phyloP scores from a whole-genome alignment of 805 yeast genomes.

The Zygoascus biomembranicola region DNA sequence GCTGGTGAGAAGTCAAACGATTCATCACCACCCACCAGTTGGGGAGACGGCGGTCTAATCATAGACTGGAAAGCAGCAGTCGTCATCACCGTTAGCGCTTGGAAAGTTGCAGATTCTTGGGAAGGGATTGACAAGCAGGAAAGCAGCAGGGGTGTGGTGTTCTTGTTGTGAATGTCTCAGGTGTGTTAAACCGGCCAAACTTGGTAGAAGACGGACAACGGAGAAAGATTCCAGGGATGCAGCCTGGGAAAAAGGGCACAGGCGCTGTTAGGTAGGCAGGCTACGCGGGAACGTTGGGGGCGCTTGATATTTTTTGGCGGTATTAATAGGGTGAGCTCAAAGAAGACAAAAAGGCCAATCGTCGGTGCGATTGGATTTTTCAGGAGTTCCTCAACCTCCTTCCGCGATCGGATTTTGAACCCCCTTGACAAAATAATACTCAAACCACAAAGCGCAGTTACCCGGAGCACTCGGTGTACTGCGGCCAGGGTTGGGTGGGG shows the following conservation, averaged over 20 bases:
- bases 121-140: too few relatives aligned
- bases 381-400: background rate
- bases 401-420: background rate
- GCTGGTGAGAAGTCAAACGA: background rate
- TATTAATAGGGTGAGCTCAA: background rate
- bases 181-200: too few relatives aligned
- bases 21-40: background rate
- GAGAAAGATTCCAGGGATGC: too few relatives aligned
- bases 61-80: background rate
- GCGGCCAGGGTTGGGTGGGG: background rate
- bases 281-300: too few relatives aligned
- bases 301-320: too few relatives aligned
- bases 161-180: too few relatives aligned
- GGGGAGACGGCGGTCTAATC: background rate
- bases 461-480: background rate
- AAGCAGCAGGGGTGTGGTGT: too few relatives aligned
- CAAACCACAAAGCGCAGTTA: background rate
- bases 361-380: background rate
- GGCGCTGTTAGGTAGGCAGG: too few relatives aligned
- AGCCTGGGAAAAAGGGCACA: too few relatives aligned
- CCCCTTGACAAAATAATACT: background rate
- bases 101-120: too few relatives aligned
- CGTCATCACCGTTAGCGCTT: too few relatives aligned
- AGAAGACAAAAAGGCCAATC: background rate
- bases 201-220: too few relatives aligned